Base-by-base conservation (phyloP, 139 green algal species). In the Pycnococcus provasolii region DNA sequence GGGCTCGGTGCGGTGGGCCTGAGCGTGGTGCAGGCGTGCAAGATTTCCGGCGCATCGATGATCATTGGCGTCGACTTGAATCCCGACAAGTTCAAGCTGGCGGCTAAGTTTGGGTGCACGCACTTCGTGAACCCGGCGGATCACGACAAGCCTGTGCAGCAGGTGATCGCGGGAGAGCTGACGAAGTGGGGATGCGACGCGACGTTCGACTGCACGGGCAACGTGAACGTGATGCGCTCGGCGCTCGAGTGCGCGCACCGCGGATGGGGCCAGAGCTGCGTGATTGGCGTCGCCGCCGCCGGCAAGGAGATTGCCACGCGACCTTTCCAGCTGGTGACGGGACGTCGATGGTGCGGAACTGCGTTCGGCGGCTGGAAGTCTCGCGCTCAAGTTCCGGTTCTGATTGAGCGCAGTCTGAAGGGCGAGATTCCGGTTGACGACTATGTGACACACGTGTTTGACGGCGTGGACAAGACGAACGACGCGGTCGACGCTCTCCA, bases 11-110 rank as follows among this genome's bases (percentile, higher is more conserved):
- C 60, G 40, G 60, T 75, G 5, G 68, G 60, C 50, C 74, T 96
- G 62, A 89, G 92, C 0, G 85, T 92, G 5, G 90, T 96, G 51
- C 89, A 97, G 72, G 93, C 81, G 0, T 83, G 64, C 70, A 82
- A 54, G 79, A 85, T 72, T 45, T 86, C 88, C 45, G 83, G 81
- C 11, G 94, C 94, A 6, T 66, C 64, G 1, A 76, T 76, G 11
- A 97, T 98, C 80, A 90, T 98, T 61, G 91, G 74, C 1, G 81
- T 99, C 0, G 94, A 99, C 80, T 88, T 81, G 62, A 90, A 99
- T 80, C 59, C 79, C 1, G 66, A 68, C 51, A 98, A 97, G 81
- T 95, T 94, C 66, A 75, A 76, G 26, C 45, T 75, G 1, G 26
- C 77, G 46, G 70, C 51, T 37, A 44, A 74, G 11, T 81, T 77